Evolutionary conservation across 768 basidiomycete genomes (phyloP).

Genomic region (Panaeolus cyanescens): DNA sequence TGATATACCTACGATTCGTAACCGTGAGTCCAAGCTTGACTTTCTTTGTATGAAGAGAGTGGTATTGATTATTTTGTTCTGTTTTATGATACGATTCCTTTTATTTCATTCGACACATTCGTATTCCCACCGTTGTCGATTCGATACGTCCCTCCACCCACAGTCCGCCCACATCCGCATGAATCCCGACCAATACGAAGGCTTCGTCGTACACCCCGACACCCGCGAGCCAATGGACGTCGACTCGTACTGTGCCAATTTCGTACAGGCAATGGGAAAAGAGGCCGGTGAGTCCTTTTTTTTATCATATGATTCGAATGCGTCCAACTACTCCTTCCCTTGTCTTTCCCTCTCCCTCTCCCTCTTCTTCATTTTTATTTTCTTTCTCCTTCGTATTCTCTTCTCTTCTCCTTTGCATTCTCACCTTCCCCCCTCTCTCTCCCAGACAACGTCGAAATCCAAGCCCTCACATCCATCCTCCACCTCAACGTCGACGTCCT

Average conservation of each 20-base stretch:
- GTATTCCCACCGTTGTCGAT: too few species aligned
- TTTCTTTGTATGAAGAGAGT: too few species aligned
- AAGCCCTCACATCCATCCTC: conserved; percentile 71
- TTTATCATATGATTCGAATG: background rate
- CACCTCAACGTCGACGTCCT: conserved; percentile 71
- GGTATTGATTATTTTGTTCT: too few species aligned
- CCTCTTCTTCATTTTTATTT: too few species aligned
- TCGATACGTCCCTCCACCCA: too few species aligned
- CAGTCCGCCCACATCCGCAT: conserved; percentile 75
- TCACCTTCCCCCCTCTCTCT: background rate
- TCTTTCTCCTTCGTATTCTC: background rate
- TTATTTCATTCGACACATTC: too few species aligned
- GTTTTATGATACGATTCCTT: too few species aligned
- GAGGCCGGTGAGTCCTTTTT: conserved; percentile 61
- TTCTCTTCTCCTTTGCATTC: too few species aligned
- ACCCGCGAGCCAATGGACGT: conserved; percentile 56
- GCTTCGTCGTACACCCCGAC: conserved; percentile 80
- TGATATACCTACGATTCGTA: conserved; percentile 78
- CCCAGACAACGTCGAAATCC: conserved; percentile 82
- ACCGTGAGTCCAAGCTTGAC: conserved; percentile 50
- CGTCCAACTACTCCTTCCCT: too few species aligned
- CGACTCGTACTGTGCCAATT: conserved; percentile 70
- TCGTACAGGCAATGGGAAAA: conserved; percentile 77
- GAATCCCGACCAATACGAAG: conserved; percentile 59
- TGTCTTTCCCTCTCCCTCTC: too few species aligned